Conservation (phyloP, 176 grass and related monocot species). For the Hsuehochloa calcarea region DNA sequence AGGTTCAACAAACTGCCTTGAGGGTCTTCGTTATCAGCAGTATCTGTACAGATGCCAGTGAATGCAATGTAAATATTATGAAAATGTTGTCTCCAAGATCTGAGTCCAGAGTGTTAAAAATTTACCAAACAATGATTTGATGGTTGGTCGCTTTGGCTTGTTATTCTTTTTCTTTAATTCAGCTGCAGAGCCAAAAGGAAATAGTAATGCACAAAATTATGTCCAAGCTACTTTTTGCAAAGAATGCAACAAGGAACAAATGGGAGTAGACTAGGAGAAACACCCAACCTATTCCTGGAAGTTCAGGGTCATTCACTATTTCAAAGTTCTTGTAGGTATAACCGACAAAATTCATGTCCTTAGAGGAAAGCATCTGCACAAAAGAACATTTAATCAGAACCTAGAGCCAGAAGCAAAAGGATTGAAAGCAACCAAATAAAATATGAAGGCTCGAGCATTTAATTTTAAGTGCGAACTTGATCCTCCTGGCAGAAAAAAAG, state of each 20-base stretch:
- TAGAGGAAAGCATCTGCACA: constrained; percentile 56
- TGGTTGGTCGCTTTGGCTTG: constrained; percentile 63
- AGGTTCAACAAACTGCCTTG: constrained; percentile 50
- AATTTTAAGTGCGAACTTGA: background rate
- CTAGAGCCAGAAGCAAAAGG: constrained; percentile 4
- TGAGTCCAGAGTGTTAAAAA: background rate
- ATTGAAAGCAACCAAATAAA: background rate
- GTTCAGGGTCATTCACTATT: constrained; percentile 51
- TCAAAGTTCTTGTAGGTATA: constrained; percentile 61
- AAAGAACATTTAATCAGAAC: constrained; percentile 18
- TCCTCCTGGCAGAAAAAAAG: background rate
- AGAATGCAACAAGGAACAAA: background rate
- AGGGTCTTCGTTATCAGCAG: constrained; percentile 23
- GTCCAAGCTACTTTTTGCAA: background rate
- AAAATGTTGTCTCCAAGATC: background rate
- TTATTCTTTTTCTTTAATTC: constrained; percentile 65
- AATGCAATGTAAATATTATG: constrained; percentile 19
- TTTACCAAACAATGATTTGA: constrained; percentile 83
- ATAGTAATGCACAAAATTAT: background rate
- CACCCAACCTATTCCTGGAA: constrained; percentile 50
- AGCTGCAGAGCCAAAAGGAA: constrained; percentile 40
- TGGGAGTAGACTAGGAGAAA: background rate
- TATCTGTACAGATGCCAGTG: constrained; percentile 32
- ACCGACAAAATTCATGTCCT: constrained; percentile 53
- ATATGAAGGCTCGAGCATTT: background rate